Evolutionary conservation across 2,329 filamentous ascomycete genomes (phyloP).

Genomic region (Penicillium olsonii): DNA sequence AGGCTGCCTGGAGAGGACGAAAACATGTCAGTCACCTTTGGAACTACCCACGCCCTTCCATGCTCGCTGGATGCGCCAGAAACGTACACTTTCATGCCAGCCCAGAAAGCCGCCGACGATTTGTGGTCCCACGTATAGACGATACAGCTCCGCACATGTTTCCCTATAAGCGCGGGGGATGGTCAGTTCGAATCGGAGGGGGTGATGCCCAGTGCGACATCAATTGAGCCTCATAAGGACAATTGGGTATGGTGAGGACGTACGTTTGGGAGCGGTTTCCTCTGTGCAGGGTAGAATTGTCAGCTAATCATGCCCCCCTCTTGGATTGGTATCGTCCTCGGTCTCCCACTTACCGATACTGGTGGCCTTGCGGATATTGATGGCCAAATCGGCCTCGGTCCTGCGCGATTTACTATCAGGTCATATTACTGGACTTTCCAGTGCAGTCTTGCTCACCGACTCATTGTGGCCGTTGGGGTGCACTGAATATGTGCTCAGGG

Average conservation of each 20-base stretch:
- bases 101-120: conserved; percentile 92
- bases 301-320: conserved; percentile 9
- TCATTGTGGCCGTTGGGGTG: conserved; percentile 60
- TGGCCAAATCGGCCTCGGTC: conserved; percentile 64
- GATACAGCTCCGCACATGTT: conserved; percentile 97
- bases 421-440: background rate
- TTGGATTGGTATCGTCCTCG: conserved; percentile 3
- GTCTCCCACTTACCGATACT: conserved; percentile 53
- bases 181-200: conserved; percentile 4
- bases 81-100: conserved; percentile 94
- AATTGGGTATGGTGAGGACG: conserved; percentile 16
- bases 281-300: conserved; percentile 44
- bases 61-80: background rate
- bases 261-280: conserved; percentile 69
- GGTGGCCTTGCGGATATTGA: conserved; percentile 69
- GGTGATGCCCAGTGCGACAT: conserved; percentile 4
- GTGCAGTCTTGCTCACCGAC: conserved; percentile 51
- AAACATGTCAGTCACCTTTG: conserved; percentile 12
- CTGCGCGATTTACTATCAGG: conserved; percentile 33
- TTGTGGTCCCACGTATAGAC: conserved; percentile 99
- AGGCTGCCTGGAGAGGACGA: conserved; percentile 67
- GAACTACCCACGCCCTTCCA: background rate
- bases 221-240: conserved; percentile 6
- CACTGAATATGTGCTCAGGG: conserved; percentile 26
- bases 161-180: conserved; percentile 51